These are phyloP conservation scores for Prunus padus DNA, from an alignment of 306 rosid species.

Conservation along the genomic window DNA sequence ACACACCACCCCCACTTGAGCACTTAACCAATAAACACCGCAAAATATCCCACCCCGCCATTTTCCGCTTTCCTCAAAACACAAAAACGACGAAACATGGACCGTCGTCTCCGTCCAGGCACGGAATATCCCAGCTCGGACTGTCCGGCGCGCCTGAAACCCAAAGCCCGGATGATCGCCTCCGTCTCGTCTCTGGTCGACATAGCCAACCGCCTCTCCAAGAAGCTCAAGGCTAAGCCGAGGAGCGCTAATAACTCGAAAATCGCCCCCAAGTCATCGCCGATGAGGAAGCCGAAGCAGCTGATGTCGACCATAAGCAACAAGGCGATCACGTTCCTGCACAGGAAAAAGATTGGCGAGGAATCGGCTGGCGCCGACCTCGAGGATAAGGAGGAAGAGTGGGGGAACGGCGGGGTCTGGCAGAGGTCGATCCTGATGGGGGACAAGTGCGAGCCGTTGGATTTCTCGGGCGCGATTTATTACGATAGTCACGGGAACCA, in stretches of 20 bases:
- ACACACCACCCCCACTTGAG: not conserved
- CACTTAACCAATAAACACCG: not conserved
- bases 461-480: slow-evolving; percentile 72
- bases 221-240: slow-evolving; percentile 34
- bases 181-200: slow-evolving; percentile 41
- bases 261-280: not conserved
- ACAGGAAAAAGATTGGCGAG: slow-evolving; percentile 31
- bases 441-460: slow-evolving; percentile 80
- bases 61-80: not conserved
- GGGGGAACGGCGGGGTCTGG: slow-evolving; percentile 95
- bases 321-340: slow-evolving; percentile 47
- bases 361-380: not conserved
- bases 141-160: slow-evolving; percentile 24
- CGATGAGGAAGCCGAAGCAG: slow-evolving; percentile 50
- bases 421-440: slow-evolving; percentile 87
- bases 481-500: slow-evolving; percentile 64
- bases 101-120: slow-evolving; percentile 5
- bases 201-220: slow-evolving; percentile 37
- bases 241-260: not conserved
- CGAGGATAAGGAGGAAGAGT: slow-evolving; percentile 17
- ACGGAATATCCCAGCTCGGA: slow-evolving; percentile 14
- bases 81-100: not conserved
- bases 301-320: slow-evolving; percentile 61
- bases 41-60: not conserved
- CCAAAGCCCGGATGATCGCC: slow-evolving; percentile 27